phyloP scores from a whole-genome alignment of 768 basidiomycete species.

The Kwoniella dendrophila region DNA sequence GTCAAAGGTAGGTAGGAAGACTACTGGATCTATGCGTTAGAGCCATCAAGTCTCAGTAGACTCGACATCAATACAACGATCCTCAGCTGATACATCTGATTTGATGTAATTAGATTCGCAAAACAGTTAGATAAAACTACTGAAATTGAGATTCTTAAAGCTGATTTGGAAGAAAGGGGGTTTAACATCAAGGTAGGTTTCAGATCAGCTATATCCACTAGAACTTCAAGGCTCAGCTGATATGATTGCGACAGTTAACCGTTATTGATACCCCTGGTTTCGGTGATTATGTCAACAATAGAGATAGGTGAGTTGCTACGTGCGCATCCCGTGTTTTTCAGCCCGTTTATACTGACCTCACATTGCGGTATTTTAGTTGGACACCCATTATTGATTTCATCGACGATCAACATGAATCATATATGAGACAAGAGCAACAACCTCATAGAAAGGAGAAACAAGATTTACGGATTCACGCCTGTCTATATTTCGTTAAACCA shows the following conservation, averaged over 20 bases:
- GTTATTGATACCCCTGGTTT: conserved; percentile 99
- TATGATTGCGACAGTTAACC: conserved; percentile 64
- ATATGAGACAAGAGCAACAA: conserved; percentile 92
- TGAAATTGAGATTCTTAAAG: conserved; percentile 98
- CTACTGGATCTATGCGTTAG: background rate
- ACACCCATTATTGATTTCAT: conserved; percentile 95
- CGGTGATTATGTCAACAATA: conserved; percentile 99
- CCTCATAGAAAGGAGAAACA: conserved; percentile 93
- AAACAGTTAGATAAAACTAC: conserved; percentile 99
- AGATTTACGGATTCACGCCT: conserved; percentile 93
- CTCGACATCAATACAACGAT: background rate
- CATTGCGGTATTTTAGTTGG: conserved; percentile 62
- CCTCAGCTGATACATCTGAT: background rate
- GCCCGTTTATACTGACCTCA: background rate
- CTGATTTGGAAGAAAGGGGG: conserved; percentile 96
- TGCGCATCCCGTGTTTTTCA: too few relatives aligned
- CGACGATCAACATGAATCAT: conserved; percentile 59
- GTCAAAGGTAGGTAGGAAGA: conserved; percentile 37
- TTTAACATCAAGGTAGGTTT: conserved; percentile 80
- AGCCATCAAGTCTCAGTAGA: background rate
- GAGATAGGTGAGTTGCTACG: conserved; percentile 72
- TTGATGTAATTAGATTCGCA: conserved; percentile 51
- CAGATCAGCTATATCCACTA: background rate
- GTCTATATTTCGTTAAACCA: conserved; percentile 93
- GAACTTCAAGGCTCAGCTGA: background rate